These are phyloP conservation scores for Ophiostoma pallidulum DNA, from an alignment of 2,329 filamentous ascomycete genomes.

Conservation along the genomic window DNA sequence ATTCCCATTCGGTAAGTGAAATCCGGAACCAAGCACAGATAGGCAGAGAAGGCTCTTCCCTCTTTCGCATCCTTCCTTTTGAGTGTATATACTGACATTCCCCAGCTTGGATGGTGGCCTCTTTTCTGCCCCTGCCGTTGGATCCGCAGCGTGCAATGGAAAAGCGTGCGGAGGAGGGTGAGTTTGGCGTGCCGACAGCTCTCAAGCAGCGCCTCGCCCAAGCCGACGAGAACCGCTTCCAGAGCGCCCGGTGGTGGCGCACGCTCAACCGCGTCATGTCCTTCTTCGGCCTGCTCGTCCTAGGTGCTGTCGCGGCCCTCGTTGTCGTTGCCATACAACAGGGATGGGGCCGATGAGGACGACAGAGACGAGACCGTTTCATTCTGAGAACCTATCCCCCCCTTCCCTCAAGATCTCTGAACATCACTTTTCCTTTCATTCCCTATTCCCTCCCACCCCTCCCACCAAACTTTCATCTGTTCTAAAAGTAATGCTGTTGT, in stretches of 20 bases:
- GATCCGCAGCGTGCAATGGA: conserved; percentile 44
- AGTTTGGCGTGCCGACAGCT: conserved; percentile 29
- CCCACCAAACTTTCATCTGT: too few species aligned
- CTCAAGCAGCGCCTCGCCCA: conserved; percentile 26
- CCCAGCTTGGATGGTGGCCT: conserved; percentile 66
- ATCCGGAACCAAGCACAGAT: too few species aligned
- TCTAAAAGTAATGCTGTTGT: too few species aligned
- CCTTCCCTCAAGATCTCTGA: neutral
- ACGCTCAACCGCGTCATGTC: conserved; percentile 51
- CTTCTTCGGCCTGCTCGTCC: conserved; percentile 43
- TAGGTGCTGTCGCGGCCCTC: conserved; percentile 43
- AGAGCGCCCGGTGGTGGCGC: conserved; percentile 51
- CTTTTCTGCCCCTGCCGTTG: conserved; percentile 61
- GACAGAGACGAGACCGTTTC: neutral
- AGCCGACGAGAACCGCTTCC: conserved; percentile 36
- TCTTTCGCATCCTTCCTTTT: too few species aligned
- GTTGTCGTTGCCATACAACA: conserved; percentile 43
- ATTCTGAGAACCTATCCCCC: too few species aligned
- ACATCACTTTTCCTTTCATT: neutral
- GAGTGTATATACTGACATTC: conserved; percentile 16
- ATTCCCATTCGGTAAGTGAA: conserved; percentile 56
- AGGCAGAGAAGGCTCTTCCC: too few species aligned
- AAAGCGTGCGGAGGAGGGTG: conserved; percentile 33
- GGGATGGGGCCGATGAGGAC: conserved; percentile 33
- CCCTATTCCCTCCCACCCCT: too few species aligned